Base-by-base conservation (phyloP, 768 basidiomycete species). In the Mycena crocata region DNA sequence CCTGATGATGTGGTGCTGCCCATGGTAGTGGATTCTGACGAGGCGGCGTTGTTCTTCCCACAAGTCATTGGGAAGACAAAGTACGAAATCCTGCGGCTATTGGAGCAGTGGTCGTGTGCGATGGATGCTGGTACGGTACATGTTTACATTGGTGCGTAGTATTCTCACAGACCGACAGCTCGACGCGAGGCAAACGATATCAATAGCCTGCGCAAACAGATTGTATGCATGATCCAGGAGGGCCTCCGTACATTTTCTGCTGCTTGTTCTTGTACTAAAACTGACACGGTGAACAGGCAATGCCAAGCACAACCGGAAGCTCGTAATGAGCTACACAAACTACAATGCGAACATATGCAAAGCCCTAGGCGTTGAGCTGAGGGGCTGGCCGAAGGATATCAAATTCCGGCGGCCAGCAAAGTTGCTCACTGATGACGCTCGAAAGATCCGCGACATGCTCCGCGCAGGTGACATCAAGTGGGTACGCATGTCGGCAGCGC, bases 291-390 rank as follows among this genome's bases (percentile, higher is more conserved):
- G n/a, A n/a, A 21, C 21, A 46, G 45, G 23, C 12, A 24, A 46
- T 12, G 21, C 21, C 23, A 46, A 21, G 45, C 13, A 21, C 23
- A 46, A 46, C 13, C 14, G 23, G 12, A 28, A 46, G 7, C 23
- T 24, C 21, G 45, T 10, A 21, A 46, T 46, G 45, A 24, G 23
- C 23, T 46, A 46, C 45, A 24, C 13, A 9, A 24, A 46, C 45
- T 46, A 46, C 45, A 24, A 46, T 21, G 45, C 23, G 26, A 4
- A 46, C 45, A 21, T 46, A 7, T 50, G 5, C 74, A 74, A 48
- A 71, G 56, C 3, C 74, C 72, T 19, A 75, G 71, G 35, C 75
- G 42, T 13, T 73, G 67, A 1, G 68, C 40, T 46, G 62, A 64
- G 15, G 37, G 45, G 45, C 23, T 46, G 45, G 45, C n/a, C 45